phyloP scores from a whole-genome alignment of 2,329 filamentous ascomycete species.

The Phyllosticta ampelicida region DNA sequence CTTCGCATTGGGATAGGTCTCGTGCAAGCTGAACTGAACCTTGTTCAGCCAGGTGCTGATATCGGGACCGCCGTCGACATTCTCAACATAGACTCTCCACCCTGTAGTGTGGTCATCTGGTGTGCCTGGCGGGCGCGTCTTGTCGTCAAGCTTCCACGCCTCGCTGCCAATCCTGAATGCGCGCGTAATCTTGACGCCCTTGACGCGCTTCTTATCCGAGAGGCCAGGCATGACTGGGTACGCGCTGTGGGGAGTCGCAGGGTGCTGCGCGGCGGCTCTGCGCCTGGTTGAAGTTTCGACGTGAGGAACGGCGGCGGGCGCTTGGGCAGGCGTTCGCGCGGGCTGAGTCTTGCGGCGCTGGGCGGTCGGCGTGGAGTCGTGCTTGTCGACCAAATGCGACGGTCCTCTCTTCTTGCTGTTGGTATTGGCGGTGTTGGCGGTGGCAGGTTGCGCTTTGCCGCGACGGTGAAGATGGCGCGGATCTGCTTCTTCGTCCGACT shows the following conservation, averaged over 20 bases:
- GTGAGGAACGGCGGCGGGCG: neutral
- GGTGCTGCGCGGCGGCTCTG: constrained; percentile 3
- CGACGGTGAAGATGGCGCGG: neutral
- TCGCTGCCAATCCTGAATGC: constrained; percentile 39
- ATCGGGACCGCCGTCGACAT: constrained; percentile 71
- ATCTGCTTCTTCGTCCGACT: constrained; percentile 2
- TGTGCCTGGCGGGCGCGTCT: constrained; percentile 50
- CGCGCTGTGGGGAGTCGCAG: constrained; percentile 6
- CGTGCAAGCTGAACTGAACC: constrained; percentile 96
- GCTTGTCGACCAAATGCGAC: neutral
- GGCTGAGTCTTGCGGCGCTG: constrained; percentile 4
- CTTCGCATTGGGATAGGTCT: constrained; percentile 86
- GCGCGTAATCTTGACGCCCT: constrained; percentile 32
- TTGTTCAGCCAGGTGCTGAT: constrained; percentile 94
- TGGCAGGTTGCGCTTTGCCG: neutral
- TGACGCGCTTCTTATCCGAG: constrained; percentile 44
- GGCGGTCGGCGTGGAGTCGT: neutral
- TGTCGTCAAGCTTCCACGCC: constrained; percentile 50
- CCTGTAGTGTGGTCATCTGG: constrained; percentile 91
- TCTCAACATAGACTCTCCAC: constrained; percentile 90
- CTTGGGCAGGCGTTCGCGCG: neutral
- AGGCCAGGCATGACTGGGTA: constrained; percentile 40
- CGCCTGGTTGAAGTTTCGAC: constrained; percentile 3
- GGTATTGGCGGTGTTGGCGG: neutral
- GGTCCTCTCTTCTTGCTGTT: neutral